These are phyloP conservation scores for Talaromyces liani DNA, from an alignment of 495 filamentous ascomycete genomes.

Conservation along the genomic window DNA sequence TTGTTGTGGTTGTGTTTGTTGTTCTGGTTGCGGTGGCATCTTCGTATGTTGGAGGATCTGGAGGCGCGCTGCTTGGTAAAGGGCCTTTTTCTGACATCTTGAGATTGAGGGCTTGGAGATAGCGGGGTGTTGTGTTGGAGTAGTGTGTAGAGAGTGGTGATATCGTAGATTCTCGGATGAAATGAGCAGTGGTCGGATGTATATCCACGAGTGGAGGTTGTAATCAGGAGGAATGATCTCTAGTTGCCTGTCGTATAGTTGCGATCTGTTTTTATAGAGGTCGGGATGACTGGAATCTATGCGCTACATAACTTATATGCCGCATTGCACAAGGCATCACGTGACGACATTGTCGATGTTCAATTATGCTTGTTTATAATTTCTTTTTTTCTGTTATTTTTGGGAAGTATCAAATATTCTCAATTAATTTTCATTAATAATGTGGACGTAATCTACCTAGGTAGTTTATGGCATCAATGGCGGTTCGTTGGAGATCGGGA, in stretches of 20 bases:
- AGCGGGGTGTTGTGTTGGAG: background rate
- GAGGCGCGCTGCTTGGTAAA: background rate
- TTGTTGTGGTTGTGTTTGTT: background rate
- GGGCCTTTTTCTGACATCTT: conserved; percentile 7
- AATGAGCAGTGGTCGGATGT: background rate
- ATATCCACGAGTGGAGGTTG: background rate
- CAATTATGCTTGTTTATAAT: background rate
- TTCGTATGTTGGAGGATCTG: conserved; percentile 8
- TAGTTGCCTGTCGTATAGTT: background rate
- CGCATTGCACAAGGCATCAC: background rate
- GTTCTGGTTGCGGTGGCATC: background rate
- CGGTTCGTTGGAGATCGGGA: background rate
- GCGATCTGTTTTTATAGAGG: background rate
- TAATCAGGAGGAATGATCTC: background rate
- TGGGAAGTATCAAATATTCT: background rate
- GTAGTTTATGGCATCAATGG: background rate
- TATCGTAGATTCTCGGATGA: background rate
- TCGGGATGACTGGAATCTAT: background rate
- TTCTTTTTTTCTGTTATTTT: background rate
- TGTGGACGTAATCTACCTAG: background rate
- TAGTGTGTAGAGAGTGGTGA: background rate
- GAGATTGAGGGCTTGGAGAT: background rate
- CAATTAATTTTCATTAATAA: background rate
- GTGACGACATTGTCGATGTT: background rate
- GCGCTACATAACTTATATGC: background rate